Base-by-base conservation (phyloP, 2,329 filamentous ascomycete genomes). In the Fusarium albosuccineum region DNA sequence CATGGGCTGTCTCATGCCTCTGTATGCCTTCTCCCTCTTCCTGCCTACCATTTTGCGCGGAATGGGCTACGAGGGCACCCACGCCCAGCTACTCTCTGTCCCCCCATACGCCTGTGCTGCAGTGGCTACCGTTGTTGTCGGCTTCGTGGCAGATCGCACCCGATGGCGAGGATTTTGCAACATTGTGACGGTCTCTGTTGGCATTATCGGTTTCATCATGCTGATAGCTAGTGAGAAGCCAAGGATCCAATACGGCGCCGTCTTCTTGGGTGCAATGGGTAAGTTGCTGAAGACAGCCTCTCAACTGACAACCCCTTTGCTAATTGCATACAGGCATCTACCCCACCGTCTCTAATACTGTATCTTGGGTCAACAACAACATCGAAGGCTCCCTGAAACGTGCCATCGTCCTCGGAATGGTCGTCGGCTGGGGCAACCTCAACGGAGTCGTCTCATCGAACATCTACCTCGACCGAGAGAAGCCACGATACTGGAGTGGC, bases 391-490 rank as follows among this genome's bases (percentile, higher is more conserved):
- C 74, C 0, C 61, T 76, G 73, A 93, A 93, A 76, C 85, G 91
- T n/a, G 91, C 91, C 26, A 86, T 93, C 30, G 89, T 89, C 0
- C 76, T 93, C 0, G 91, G 91, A 0, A 86, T 93, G 68, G 87
- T 93, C n/a, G 92, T 93, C 44, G 91, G 87, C 4, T 92, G 89
- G 89, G 91, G 91, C 9, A 93, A 94, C 67, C 79, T 93, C 14
- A 92, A 92, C 69, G 91, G 91, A 13, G 88, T 93, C 33, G 82
- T 73, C 14, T 73, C 80, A 13, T 84, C 81, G 42, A 93, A 93
- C 72, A 90, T 93, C 63, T 93, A 91, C 56, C 63, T 76, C 45
- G 68, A 71, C 9, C 26, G 40, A 2, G 74, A 79, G 48, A 60
- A 62, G 2, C 76, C 77, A 1, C 67, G 75, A 2, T 79, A 73